A percentile compares a stretch with the other conserved stretches of the same genome.
Evolutionary conservation across 2,329 filamentous ascomycete species (phyloP).

Genomic region (Stemphylium lycopersici): DNA sequence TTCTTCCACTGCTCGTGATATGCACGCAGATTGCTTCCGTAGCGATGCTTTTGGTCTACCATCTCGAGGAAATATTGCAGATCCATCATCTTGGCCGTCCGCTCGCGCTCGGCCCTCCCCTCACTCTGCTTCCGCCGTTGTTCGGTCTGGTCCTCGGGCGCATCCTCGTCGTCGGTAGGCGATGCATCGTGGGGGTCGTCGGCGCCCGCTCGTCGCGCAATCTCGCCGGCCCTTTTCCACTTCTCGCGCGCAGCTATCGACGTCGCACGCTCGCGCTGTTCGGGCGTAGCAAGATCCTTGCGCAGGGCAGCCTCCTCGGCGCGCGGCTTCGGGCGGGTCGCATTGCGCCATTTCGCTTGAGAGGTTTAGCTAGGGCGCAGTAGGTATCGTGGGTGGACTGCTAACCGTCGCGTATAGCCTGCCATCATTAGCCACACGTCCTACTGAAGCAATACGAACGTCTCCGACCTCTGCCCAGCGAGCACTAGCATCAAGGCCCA

Average conservation of each 20-base stretch:
- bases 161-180: slow-evolving; percentile 53
- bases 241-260: slow-evolving; percentile 64
- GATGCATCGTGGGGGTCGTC: slow-evolving; percentile 63
- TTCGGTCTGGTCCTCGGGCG: slow-evolving; percentile 41
- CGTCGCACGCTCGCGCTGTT: slow-evolving; percentile 34
- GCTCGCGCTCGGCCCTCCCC: slow-evolving; percentile 63
- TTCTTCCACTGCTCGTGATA: slow-evolving; percentile 89
- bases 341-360: slow-evolving; percentile 60
- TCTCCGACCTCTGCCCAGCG: slow-evolving; percentile 71
- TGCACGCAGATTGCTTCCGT: slow-evolving; percentile 78
- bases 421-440: slow-evolving; percentile 12
- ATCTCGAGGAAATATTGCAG: slow-evolving; percentile 85
- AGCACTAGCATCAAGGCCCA: slow-evolving; percentile 70
- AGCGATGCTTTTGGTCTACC: slow-evolving; percentile 85
- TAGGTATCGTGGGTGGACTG: slow-evolving; percentile 12
- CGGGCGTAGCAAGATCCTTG: slow-evolving; percentile 27
- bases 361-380: slow-evolving; percentile 35
- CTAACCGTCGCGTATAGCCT: slow-evolving; percentile 59
- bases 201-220: slow-evolving; percentile 73
- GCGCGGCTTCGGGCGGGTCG: slow-evolving; percentile 55
- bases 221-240: slow-evolving; percentile 76
- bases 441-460: neutral
- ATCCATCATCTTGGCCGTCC: slow-evolving; percentile 79
- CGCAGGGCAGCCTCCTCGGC: slow-evolving; percentile 38
- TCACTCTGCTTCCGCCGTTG: slow-evolving; percentile 51